Percentiles rank a stretch among this genome's conserved stretches.
Evolutionary conservation across 331 rosid species (phyloP).

Genomic region (Malus hybrid): DNA sequence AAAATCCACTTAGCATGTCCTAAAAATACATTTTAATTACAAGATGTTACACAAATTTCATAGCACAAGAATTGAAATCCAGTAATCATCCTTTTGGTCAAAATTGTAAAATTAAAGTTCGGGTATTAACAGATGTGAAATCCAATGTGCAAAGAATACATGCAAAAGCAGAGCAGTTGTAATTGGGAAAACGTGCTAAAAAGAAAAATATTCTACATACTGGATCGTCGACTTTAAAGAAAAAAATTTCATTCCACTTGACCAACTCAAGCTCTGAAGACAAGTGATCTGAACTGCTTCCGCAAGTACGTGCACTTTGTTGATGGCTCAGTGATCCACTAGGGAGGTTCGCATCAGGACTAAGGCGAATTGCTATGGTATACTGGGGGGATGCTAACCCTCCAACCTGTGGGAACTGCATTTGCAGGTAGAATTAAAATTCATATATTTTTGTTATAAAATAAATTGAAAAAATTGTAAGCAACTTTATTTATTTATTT

Average conservation of each 20-base stretch:
- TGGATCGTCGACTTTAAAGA: slow-evolving; percentile 85
- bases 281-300: slow-evolving; percentile 50
- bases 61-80: background rate
- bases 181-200: background rate
- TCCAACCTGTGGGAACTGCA: slow-evolving; percentile 65
- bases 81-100: background rate
- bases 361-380: slow-evolving; percentile 64
- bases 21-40: background rate
- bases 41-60: background rate
- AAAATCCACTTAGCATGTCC: background rate
- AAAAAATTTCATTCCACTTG: slow-evolving; percentile 91
- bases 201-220: slow-evolving; percentile 30
- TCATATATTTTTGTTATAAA: background rate
- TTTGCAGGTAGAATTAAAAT: slow-evolving; percentile 1
- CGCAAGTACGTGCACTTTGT: slow-evolving; percentile 88
- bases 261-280: slow-evolving; percentile 61
- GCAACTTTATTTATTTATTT: background rate
- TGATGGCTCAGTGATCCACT: slow-evolving; percentile 43
- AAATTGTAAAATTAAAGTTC: background rate
- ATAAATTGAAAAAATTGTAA: background rate
- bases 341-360: slow-evolving; percentile 39
- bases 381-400: slow-evolving; percentile 65
- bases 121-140: background rate
- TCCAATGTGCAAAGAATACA: background rate
- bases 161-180: background rate